Evolutionary conservation across 2,329 filamentous ascomycete species (phyloP).

Genomic region (Colletotrichum tofieldiae): DNA sequence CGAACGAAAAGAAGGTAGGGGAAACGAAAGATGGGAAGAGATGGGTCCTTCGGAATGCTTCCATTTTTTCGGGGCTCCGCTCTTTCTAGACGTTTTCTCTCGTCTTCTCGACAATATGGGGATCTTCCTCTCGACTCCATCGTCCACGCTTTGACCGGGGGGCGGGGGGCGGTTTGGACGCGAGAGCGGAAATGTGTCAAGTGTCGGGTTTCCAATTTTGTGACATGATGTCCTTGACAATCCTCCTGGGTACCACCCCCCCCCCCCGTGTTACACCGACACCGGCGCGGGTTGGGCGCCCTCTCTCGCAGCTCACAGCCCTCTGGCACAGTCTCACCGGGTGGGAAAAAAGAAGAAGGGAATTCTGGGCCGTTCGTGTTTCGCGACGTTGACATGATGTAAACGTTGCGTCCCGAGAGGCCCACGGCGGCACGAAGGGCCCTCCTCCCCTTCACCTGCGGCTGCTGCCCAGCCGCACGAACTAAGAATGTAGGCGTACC

Average conservation of each 20-base stretch:
- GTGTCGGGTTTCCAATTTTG: not conserved
- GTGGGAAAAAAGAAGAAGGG: too few species aligned
- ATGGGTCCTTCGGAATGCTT: not conserved
- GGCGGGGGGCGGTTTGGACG: not conserved
- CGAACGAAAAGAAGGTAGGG: not conserved
- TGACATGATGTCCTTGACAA: not conserved
- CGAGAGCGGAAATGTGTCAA: not conserved
- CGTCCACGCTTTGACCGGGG: not conserved
- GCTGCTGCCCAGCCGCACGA: not conserved
- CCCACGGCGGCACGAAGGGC: too few species aligned
- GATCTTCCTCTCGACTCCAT: not conserved
- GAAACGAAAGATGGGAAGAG: not conserved
- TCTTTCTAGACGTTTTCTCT: conserved; percentile 34
- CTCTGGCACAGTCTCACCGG: not conserved
- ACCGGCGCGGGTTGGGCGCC: not conserved
- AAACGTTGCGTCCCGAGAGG: not conserved
- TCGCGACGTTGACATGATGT: not conserved
- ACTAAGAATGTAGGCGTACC: conserved; percentile 36
- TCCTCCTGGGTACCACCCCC: not conserved
- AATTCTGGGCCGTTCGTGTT: not conserved
- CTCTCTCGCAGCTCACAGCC: not conserved
- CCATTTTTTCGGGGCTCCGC: conserved; percentile 9
- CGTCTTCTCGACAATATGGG: not conserved
- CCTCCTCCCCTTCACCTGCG: not conserved
- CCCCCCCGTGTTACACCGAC: not conserved